Evolutionary conservation across 371 early-diverging fungal species (phyloP).

Genomic region (Rhizomucor miehei): DNA sequence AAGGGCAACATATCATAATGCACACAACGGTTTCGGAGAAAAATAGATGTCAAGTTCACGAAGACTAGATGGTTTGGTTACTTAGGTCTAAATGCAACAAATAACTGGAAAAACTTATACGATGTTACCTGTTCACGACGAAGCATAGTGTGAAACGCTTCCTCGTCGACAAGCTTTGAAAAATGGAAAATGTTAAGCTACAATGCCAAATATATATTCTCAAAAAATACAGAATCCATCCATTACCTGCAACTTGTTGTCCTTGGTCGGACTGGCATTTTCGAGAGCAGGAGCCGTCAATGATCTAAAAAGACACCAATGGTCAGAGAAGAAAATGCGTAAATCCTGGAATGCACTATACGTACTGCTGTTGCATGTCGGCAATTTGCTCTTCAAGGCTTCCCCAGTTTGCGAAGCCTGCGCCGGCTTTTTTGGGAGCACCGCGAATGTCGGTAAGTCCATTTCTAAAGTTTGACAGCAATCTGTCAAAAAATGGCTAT

Average conservation of each 20-base stretch:
- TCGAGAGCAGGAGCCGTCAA: background rate
- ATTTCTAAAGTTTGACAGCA: constrained; percentile 3
- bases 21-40: too few species aligned
- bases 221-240: background rate
- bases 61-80: too few species aligned
- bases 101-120: too few species aligned
- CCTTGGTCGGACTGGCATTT: background rate
- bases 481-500: background rate
- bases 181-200: too few species aligned
- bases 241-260: constrained; percentile 5
- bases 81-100: too few species aligned
- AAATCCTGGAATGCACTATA: too few species aligned
- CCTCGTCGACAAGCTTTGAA: background rate
- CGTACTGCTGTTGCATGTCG: constrained; percentile 10
- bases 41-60: too few species aligned
- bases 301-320: background rate
- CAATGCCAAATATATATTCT: too few species aligned
- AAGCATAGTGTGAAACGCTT: background rate
- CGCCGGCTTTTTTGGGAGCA: constrained; percentile 10
- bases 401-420: constrained; percentile 12
- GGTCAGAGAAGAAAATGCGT: too few species aligned
- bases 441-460: constrained; percentile 10
- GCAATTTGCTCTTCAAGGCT: constrained; percentile 6
- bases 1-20: too few species aligned
- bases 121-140: background rate